Evolutionary conservation across 495 filamentous ascomycete species (phyloP), one percentile per base, ranked within the genome.

Genomic region (Penicillium nucicola): DNA sequence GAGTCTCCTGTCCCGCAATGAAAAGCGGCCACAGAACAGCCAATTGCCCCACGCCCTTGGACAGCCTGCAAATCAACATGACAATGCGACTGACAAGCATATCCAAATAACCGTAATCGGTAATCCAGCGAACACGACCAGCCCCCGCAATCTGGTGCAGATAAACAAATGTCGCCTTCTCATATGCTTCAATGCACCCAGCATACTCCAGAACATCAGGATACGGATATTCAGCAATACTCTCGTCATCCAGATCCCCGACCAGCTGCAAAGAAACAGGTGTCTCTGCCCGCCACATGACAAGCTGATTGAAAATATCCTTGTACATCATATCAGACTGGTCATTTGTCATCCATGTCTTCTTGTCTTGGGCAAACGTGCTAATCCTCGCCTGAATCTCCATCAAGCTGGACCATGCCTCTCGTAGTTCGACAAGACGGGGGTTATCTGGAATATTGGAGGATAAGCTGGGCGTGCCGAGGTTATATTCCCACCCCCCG

Each of bases 401-500:
- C 70, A 74, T 74, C 65, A 74, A 64, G 1, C 56, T 53, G 2
- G 64, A 69, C 70, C 70, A 74, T 28, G 59, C 57, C 17, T 66
- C 42, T 7, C 69, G 67, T 1, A 74, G 50, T 34, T 71, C 67
- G 5, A 63, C 48, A n/a, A 74, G 48, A 4, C 57, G 50, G 1
- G 51, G 53, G n/a, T 68, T 55, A 42, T 68, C 61, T 0, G 64
- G 57, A 1, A 53, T 52, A 2, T 60, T 48, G 3, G 58, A 31
- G 1, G 60, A 64, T 8, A 70, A 35, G 41, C 67, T 72, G 0
- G 69, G 67, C 0, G 61, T 72, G 8, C 68, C 67, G 6, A 70
- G 54, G 44, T 74, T 71, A 42, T 71, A 72, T 50, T 74, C 70
- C 68, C 68, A 74, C 8, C 67, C 70, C 14, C 70, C 68, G 8